A percentile compares a stretch with the other conserved stretches of the same genome.
These are phyloP conservation scores for Eruca vesicaria DNA, from an alignment of 441 rosid species.

Conservation along the genomic window DNA sequence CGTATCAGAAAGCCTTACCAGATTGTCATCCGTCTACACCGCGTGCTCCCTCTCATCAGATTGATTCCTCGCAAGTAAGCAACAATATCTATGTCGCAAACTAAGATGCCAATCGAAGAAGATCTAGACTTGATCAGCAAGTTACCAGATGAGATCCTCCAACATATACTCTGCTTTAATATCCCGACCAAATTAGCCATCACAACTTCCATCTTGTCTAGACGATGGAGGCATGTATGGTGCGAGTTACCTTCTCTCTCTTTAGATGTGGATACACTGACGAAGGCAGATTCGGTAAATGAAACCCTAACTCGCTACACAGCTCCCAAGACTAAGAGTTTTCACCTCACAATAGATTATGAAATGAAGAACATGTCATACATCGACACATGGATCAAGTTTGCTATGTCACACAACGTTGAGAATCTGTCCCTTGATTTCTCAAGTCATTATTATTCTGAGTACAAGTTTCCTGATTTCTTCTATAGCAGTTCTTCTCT, in stretches of 20 bases:
- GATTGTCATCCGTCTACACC: no score
- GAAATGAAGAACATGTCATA: no score
- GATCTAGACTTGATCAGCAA: neutral
- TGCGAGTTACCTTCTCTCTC: neutral
- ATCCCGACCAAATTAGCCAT: neutral
- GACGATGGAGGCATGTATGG: conserved; percentile 23
- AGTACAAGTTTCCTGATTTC: neutral
- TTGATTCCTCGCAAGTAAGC: no score
- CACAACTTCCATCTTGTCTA: neutral
- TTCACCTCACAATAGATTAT: neutral
- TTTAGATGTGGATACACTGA: neutral
- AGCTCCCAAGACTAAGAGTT: neutral
- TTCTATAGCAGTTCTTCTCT: neutral
- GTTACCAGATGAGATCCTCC: conserved; percentile 4
- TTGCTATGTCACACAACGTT: neutral
- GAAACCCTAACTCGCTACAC: neutral
- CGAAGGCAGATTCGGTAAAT: neutral
- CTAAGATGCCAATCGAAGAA: neutral
- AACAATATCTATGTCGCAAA: neutral
- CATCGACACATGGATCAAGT: no score
- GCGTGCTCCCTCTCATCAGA: no score
- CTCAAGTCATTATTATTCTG: neutral
- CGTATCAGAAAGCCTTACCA: no score
- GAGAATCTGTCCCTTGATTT: neutral
- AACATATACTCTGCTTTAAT: conserved; percentile 1